Conservation (phyloP, 2,329 filamentous ascomycete genomes). For the Teratosphaeria viscida region DNA sequence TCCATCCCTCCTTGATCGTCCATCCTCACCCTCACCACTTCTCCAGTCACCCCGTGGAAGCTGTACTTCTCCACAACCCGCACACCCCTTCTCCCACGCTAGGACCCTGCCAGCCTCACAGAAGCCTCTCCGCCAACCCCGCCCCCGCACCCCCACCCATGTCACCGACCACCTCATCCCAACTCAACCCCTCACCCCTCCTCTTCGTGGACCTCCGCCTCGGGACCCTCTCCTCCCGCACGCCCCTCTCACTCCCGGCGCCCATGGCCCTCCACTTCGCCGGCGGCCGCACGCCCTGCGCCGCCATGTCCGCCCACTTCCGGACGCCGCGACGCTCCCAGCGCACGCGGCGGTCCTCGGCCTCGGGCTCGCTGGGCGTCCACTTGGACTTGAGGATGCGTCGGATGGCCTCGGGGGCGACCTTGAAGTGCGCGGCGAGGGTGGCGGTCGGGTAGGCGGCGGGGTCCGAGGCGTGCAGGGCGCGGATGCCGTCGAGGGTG, state of each 20-base stretch:
- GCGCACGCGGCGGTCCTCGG: slow-evolving; percentile 31
- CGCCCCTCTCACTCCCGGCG: slow-evolving; percentile 2
- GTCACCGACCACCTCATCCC: slow-evolving; percentile 6
- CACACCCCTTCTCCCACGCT: too few species aligned
- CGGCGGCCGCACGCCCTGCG: slow-evolving; percentile 46
- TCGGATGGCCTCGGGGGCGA: slow-evolving; percentile 79
- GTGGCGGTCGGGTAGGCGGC: slow-evolving; percentile 62
- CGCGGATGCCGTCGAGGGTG: slow-evolving; percentile 78
- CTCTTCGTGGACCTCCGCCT: slow-evolving; percentile 1
- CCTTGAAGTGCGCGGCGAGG: slow-evolving; percentile 67
- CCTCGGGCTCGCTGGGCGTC: slow-evolving; percentile 44
- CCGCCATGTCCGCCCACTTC: slow-evolving; percentile 39
- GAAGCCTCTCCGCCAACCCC: slow-evolving; percentile 1
- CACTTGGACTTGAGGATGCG: slow-evolving; percentile 77
- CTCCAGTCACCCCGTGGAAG: too few species aligned
- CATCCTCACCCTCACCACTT: too few species aligned
- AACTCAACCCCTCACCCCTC: slow-evolving; percentile 2
- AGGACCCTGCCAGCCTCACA: not conserved
- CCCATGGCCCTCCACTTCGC: slow-evolving; percentile 38
- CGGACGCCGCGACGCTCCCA: slow-evolving; percentile 40
- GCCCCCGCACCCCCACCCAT: not conserved
- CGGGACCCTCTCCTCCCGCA: slow-evolving; percentile 6
- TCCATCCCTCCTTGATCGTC: too few species aligned
- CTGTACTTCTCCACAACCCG: too few species aligned
- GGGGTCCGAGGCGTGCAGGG: slow-evolving; percentile 67